These are phyloP conservation scores for Vigna mungo DNA, from an alignment of 306 rosid species.

Conservation along the genomic window DNA sequence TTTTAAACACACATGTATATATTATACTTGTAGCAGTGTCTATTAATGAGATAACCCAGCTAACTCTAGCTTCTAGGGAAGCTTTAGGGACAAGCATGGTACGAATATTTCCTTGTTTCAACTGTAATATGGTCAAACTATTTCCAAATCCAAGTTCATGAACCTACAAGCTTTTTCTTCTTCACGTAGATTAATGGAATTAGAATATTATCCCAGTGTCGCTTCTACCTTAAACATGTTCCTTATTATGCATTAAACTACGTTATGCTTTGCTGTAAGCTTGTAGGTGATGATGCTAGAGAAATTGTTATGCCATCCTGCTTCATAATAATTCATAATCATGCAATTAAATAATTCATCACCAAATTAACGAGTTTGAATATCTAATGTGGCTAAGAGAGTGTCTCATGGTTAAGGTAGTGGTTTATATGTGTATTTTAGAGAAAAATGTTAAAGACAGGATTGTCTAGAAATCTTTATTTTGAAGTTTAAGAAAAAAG, in stretches of 20 bases:
- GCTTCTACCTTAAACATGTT: constrained; percentile 43
- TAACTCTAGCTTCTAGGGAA: background rate
- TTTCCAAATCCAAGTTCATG: constrained; percentile 58
- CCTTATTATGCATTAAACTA: constrained; percentile 22
- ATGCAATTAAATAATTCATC: constrained; percentile 10
- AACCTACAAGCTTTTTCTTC: constrained; percentile 51
- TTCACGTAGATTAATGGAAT: constrained; percentile 42
- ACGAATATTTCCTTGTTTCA: constrained; percentile 48
- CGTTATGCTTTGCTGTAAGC: constrained; percentile 39
- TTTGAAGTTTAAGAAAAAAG: too few species aligned
- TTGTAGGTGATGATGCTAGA: constrained; percentile 27
- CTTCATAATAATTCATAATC: background rate
- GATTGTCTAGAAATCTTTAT: too few species aligned
- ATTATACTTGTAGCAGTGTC: background rate
- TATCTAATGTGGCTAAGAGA: background rate
- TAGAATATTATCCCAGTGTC: constrained; percentile 45
- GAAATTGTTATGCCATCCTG: background rate
- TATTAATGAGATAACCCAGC: constrained; percentile 21
- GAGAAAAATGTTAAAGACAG: too few species aligned
- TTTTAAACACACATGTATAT: too few species aligned
- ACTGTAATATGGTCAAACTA: constrained; percentile 50
- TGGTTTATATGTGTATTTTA: background rate
- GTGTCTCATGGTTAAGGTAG: background rate
- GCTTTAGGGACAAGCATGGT: constrained; percentile 12
- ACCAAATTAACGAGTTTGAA: background rate